These are phyloP conservation scores for Cladobotryum protrusum DNA, from an alignment of 2,329 filamentous ascomycete species.

Conservation along the genomic window DNA sequence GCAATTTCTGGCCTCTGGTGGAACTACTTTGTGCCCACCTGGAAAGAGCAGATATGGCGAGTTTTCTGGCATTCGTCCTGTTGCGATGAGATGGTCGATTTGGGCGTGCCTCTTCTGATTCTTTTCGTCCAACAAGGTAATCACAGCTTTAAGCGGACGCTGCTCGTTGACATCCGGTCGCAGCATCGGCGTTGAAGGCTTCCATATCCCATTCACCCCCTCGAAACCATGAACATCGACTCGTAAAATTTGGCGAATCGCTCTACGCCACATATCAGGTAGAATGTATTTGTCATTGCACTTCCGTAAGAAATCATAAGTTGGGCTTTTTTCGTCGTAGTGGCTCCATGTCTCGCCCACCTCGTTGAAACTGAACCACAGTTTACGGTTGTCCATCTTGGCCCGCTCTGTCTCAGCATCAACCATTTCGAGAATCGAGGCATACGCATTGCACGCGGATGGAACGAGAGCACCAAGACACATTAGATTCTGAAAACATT, in stretches of 20 bases:
- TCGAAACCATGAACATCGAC: slow-evolving; percentile 52
- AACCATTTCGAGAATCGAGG: slow-evolving; percentile 46
- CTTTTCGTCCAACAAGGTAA: slow-evolving; percentile 46
- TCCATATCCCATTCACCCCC: slow-evolving; percentile 1
- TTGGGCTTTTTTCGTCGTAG: slow-evolving; percentile 16
- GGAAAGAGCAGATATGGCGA: slow-evolving; percentile 22
- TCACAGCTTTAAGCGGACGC: slow-evolving; percentile 49
- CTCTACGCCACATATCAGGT: slow-evolving; percentile 48
- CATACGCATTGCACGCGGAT: slow-evolving; percentile 52
- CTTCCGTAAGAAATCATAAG: slow-evolving; percentile 13
- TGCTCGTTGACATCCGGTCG: slow-evolving; percentile 24
- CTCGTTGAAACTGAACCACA: slow-evolving; percentile 40
- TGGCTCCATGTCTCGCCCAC: slow-evolving; percentile 46
- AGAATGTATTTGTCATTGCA: slow-evolving; percentile 42
- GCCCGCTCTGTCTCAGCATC: slow-evolving; percentile 46
- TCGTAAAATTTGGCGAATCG: slow-evolving; percentile 48
- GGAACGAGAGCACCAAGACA: slow-evolving; percentile 52
- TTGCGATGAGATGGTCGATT: slow-evolving; percentile 39
- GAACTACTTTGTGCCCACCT: slow-evolving; percentile 17
- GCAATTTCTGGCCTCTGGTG: slow-evolving; percentile 37
- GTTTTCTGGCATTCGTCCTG: slow-evolving; percentile 27
- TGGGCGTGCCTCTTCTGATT: slow-evolving; percentile 42
- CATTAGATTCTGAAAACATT: slow-evolving; percentile 53
- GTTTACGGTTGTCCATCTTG: slow-evolving; percentile 31
- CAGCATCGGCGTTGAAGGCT: not conserved